These are phyloP conservation scores for Kwoniella sp. DNA, from an alignment of 768 basidiomycete species.

Conservation along the genomic window DNA sequence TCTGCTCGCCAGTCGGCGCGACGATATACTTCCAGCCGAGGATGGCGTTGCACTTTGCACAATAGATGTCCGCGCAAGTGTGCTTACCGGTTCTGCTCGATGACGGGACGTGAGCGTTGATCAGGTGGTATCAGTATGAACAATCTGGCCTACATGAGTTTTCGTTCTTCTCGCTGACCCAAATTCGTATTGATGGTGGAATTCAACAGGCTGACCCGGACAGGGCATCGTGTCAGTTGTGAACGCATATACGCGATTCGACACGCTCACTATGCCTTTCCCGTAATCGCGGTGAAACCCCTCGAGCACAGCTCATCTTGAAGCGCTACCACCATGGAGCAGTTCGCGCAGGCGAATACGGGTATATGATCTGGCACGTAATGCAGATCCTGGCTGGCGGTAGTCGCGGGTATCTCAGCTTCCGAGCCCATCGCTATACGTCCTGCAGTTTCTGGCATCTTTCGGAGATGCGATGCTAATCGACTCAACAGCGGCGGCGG, in stretches of 20 bases:
- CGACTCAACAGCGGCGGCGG: background rate
- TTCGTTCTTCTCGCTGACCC: slow-evolving; percentile 49
- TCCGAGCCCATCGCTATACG: background rate
- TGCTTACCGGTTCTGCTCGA: slow-evolving; percentile 51
- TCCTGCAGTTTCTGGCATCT: background rate
- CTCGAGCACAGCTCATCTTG: slow-evolving; percentile 55
- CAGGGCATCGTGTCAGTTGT: background rate
- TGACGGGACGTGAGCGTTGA: background rate
- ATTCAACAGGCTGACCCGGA: slow-evolving; percentile 47
- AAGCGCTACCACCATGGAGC: slow-evolving; percentile 43
- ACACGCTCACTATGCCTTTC: slow-evolving; percentile 50
- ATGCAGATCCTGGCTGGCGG: slow-evolving; percentile 26
- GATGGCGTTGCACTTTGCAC: slow-evolving; percentile 39
- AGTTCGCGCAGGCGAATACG: slow-evolving; percentile 40
- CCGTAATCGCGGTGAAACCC: slow-evolving; percentile 51
- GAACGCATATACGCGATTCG: background rate
- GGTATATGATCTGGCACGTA: slow-evolving; percentile 38
- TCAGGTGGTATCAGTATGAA: no score
- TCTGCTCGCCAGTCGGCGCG: slow-evolving; percentile 51
- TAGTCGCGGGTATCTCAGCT: background rate
- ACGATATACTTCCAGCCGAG: slow-evolving; percentile 55
- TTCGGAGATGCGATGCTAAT: background rate
- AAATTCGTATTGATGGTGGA: slow-evolving; percentile 54
- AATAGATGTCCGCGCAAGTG: slow-evolving; percentile 51
- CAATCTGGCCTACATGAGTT: slow-evolving; percentile 44